A percentile compares a stretch with the other conserved stretches of the same genome.
phyloP scores from a whole-genome alignment of 2,329 filamentous ascomycete genomes.

The Botrytis paeoniae region DNA sequence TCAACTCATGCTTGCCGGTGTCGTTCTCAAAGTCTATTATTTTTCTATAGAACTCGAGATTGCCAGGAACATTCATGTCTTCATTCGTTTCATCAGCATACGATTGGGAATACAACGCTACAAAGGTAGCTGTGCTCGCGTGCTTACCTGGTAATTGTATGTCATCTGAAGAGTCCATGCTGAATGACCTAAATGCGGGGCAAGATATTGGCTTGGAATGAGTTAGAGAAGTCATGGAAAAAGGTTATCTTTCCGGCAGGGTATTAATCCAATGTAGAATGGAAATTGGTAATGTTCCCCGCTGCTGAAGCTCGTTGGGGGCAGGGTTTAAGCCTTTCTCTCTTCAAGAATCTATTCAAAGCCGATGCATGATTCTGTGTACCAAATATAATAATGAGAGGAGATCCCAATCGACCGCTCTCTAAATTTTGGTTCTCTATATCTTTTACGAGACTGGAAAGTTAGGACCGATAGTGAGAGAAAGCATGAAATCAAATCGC shows the following conservation, averaged over 20 bases:
- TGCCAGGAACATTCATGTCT: neutral
- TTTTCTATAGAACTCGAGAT: neutral
- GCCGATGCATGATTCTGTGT: neutral
- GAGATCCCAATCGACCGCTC: neutral
- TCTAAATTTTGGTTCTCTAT: neutral
- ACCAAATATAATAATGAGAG: neutral
- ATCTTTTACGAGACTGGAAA: neutral
- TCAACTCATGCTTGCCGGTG: neutral
- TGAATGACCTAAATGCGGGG: neutral
- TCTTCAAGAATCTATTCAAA: neutral
- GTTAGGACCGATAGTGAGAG: neutral
- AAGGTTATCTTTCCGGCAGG: neutral
- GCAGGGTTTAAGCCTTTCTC: neutral
- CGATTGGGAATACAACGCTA: neutral
- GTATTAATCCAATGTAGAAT: neutral
- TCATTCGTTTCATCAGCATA: neutral
- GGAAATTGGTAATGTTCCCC: neutral
- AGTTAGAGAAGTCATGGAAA: neutral
- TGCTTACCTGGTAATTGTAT: neutral
- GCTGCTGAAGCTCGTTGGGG: neutral
- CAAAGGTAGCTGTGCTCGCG: neutral
- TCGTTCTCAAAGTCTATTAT: neutral
- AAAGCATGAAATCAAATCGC: neutral
- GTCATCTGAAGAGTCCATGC: neutral
- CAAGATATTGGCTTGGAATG: neutral